Base-by-base conservation (phyloP, 2,329 filamentous ascomycete genomes). In the Pseudogymnoascus sp. region DNA sequence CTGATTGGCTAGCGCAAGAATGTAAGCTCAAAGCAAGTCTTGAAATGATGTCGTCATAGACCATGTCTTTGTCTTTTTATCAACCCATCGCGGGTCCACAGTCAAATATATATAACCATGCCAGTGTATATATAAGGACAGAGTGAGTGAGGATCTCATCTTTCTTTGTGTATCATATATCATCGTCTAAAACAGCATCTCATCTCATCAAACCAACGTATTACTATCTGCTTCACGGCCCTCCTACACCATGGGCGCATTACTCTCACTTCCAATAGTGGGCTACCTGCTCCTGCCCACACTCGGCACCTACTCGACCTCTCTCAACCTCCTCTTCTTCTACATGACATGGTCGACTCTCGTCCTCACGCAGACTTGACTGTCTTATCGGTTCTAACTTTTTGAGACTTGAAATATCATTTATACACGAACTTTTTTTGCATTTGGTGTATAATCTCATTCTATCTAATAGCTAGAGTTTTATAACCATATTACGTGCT, bases 301-400 rank as follows among this genome's bases (percentile, higher is more conserved):
- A 56, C 73, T 86, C 64, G 82, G 84, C 6, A 88, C 89, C 6
- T 92, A 88, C 78, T 88, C 80, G 44, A 93, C 91, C 1, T 92
- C 88, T 1, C 79, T 96, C 67, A 96, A 95, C 74, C 77, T 96
- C 23, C 78, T 96, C 66, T 93, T 96, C 79, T 95, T 96, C 76
- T 93, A 92, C 74, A 83, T 96, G 78, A 93, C 90, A 69, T 96
- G 92, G 92, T 86, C 86, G 5, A 93, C 90, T 0, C 82, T 97
- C 33, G 85, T 96, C 40, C 79, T 93, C 2, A 89, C 88, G 6
- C n/a, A n/a, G n/a, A n/a, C n/a, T n/a, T n/a, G n/a, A n/a, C n/a
- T n/a, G n/a, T n/a, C n/a, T n/a, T n/a, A n/a, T n/a, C n/a, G n/a
- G n/a, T n/a, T n/a, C n/a, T n/a, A n/a, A n/a, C n/a, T n/a, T n/a